Percentiles rank a stretch among this genome's conserved stretches.
Evolutionary conservation across 495 filamentous ascomycete genomes (phyloP).

Genomic region (Cenococcum geophilum): DNA sequence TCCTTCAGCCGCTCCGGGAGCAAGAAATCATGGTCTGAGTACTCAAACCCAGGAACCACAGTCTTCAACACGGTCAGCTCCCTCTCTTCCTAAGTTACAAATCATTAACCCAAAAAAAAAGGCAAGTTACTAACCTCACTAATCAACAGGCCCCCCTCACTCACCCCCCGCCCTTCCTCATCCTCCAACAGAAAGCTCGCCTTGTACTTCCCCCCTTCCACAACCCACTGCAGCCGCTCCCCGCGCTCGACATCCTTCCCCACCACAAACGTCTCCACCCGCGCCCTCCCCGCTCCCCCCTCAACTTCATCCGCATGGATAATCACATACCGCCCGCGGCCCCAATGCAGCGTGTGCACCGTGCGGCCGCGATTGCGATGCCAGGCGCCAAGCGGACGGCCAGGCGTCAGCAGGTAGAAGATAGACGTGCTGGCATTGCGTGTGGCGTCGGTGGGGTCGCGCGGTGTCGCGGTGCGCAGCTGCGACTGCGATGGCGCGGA

Average conservation of each 20-base stretch:
- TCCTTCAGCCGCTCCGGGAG: constrained; percentile 39
- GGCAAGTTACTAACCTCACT: constrained; percentile 54
- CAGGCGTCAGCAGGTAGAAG: constrained; percentile 57
- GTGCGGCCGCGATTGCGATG: constrained; percentile 56
- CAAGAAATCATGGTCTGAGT: constrained; percentile 58
- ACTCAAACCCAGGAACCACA: constrained; percentile 62
- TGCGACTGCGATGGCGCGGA: constrained; percentile 1
- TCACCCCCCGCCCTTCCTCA: constrained; percentile 35
- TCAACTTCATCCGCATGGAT: constrained; percentile 51
- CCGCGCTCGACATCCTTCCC: constrained; percentile 50
- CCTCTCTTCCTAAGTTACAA: too few species aligned
- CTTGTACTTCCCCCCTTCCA: constrained; percentile 61
- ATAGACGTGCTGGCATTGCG: constrained; percentile 51
- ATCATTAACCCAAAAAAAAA: too few species aligned
- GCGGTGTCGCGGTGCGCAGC: constrained; percentile 1
- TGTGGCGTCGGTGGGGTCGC: constrained; percentile 36
- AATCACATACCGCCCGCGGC: constrained; percentile 55
- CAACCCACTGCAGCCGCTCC: constrained; percentile 61
- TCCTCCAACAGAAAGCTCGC: constrained; percentile 52
- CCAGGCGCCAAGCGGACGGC: constrained; percentile 50
- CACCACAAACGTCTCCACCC: constrained; percentile 57
- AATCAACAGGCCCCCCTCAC: constrained; percentile 51
- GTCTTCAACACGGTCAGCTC: too few species aligned
- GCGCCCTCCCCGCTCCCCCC: constrained; percentile 36
- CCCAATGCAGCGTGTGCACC: constrained; percentile 56